Evolutionary conservation across 1,284 basidiomycete genomes (phyloP), one percentile per base, ranked within the genome.

Genomic region (Heterobasidion occidentale): DNA sequence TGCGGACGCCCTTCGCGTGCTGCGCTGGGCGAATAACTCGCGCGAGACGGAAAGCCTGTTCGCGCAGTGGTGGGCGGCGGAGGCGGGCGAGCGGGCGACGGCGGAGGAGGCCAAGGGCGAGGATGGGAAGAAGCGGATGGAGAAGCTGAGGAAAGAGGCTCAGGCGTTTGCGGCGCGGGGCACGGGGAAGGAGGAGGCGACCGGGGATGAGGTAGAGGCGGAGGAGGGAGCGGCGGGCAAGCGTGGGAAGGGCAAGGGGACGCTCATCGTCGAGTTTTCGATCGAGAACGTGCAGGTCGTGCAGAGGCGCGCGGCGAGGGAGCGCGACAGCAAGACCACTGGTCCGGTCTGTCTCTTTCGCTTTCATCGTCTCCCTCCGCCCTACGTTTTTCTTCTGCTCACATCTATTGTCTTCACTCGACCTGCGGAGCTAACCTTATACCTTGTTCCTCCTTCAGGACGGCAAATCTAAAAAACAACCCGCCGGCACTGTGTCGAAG

Each of bases 11-110:
- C 76, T 99, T 36, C 88, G 92, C 47, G 90, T 98, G 1, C 71
- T 99, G 38, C 80, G 96, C 20, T 99, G 93, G 92, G 87, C 90
- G 15, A 99, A 99, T 74, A 96, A 92, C 67, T 95, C 96, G 66
- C 71, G 79, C 0, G 79, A 77, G 1, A 79, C 90, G 0, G 80
- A 78, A 1, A 63, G 70, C 20, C 70, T 96, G 56, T 84, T 94
- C 65, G 79, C 81, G 64, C 75, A 75, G 56, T 94, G 94, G 94
- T 93, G 88, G 86, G 84, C 82, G 63, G 84, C 86, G 52, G 92
- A 95, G 70, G 71, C 94, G 46, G 78, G 80, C 62, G 86, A 88
- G 58, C 70, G 90, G 52, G n/a, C 33, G 46, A 33, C 11, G 9
- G 27, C 11, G 42, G 68, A 74, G 19, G 85, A 86, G 68, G 81